These are phyloP conservation scores for Candida lessepsii DNA, from an alignment of 805 yeast species.

Conservation along the genomic window DNA sequence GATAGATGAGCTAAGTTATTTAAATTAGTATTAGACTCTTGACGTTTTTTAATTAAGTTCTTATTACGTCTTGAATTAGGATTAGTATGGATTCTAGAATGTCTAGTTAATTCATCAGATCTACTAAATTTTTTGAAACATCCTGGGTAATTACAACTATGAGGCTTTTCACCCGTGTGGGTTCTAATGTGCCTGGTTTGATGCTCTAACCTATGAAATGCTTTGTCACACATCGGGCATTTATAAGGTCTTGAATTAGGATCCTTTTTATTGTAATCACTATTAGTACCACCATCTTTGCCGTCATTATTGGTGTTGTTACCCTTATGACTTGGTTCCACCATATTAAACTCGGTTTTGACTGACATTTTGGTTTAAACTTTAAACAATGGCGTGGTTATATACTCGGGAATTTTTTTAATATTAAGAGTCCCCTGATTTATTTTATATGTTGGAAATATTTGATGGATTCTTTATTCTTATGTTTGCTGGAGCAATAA, in stretches of 20 bases:
- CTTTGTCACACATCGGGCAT: slow-evolving; percentile 72
- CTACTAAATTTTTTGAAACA: slow-evolving; percentile 68
- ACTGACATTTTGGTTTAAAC: slow-evolving; percentile 3
- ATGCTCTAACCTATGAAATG: slow-evolving; percentile 73
- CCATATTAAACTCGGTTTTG: slow-evolving; percentile 6
- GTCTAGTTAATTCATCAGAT: slow-evolving; percentile 74
- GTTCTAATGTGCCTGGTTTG: slow-evolving; percentile 78
- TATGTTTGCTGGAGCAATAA: neutral
- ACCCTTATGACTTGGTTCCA: slow-evolving; percentile 4
- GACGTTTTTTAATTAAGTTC: slow-evolving; percentile 24
- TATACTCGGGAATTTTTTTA: neutral
- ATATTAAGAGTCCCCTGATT: neutral
- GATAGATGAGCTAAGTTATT: slow-evolving; percentile 4
- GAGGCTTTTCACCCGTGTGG: slow-evolving; percentile 82
- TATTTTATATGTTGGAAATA: neutral
- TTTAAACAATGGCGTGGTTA: slow-evolving; percentile 3
- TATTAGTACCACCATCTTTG: neutral
- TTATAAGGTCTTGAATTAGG: slow-evolving; percentile 55
- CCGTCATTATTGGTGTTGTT: neutral
- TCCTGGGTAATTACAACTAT: slow-evolving; percentile 69
- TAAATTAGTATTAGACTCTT: slow-evolving; percentile 6
- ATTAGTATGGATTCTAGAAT: slow-evolving; percentile 68
- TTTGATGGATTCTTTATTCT: neutral
- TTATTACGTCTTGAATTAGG: slow-evolving; percentile 66
- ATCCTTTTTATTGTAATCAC: slow-evolving; percentile 20